phyloP scores from a whole-genome alignment of 495 filamentous ascomycete species.

The Neohortaea acidophila region DNA sequence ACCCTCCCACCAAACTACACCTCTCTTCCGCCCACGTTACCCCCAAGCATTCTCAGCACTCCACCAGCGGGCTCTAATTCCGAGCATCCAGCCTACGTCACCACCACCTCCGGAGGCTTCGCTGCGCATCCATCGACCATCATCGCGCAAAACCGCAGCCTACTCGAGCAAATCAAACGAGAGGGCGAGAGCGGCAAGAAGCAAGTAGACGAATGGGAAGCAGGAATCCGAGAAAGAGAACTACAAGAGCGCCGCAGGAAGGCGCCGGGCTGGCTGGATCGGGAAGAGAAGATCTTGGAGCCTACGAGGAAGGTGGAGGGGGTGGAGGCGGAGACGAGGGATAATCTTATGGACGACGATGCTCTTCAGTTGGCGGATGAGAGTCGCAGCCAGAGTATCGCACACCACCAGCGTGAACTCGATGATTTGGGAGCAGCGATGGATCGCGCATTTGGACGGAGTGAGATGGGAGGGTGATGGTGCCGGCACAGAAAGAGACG shows the following conservation, averaged over 20 bases:
- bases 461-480: conserved; percentile 25
- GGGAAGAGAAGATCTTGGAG: conserved; percentile 67
- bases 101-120: conserved; percentile 47
- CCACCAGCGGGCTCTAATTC: conserved; percentile 27
- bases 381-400: conserved; percentile 25
- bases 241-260: conserved; percentile 81
- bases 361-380: conserved; percentile 35
- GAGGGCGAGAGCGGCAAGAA: conserved; percentile 46
- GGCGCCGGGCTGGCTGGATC: conserved; percentile 89
- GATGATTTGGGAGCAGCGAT: conserved; percentile 51
- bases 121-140: conserved; percentile 30
- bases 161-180: conserved; percentile 58
- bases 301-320: conserved; percentile 38
- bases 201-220: conserved; percentile 54
- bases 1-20: conserved; percentile 95
- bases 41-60: conserved; percentile 53
- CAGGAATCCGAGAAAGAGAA: conserved; percentile 55
- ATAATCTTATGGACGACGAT: conserved; percentile 17
- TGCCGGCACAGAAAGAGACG: too few relatives aligned
- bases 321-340: conserved; percentile 6
- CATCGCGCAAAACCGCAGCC: conserved; percentile 57
- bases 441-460: conserved; percentile 73
- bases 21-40: conserved; percentile 67
- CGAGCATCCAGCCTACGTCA: conserved; percentile 47
- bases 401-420: conserved; percentile 24